phyloP scores from a whole-genome alignment of 2,329 filamentous ascomycete species.

The Chaetomiaceae sp. region DNA sequence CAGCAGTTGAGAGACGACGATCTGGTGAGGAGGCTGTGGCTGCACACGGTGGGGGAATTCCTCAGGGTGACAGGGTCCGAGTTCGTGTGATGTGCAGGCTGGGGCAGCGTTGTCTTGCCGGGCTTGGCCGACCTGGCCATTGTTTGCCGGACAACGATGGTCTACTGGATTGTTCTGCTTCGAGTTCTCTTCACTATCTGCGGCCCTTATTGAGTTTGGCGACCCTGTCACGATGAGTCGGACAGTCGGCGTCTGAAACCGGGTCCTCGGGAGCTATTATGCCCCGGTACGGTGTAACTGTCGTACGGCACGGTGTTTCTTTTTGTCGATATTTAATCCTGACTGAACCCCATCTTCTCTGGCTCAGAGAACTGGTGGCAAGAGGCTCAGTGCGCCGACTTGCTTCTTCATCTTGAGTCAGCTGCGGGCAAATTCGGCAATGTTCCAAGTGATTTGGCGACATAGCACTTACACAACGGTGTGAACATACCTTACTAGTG shows the following conservation, averaged over 20 bases:
- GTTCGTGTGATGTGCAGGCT: constrained; percentile 10
- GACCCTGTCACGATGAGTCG: too few species aligned
- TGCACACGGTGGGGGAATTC: constrained; percentile 32
- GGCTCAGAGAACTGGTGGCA: too few species aligned
- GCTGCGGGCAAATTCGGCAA: too few species aligned
- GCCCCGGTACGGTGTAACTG: neutral
- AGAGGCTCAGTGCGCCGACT: too few species aligned
- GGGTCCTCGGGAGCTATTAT: neutral
- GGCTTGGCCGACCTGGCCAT: neutral
- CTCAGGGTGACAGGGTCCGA: constrained; percentile 26
- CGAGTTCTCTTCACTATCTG: neutral
- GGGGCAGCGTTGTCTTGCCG: too few species aligned
- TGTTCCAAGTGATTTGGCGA: too few species aligned
- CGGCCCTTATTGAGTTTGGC: too few species aligned
- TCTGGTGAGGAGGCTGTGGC: constrained; percentile 31
- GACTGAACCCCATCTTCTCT: too few species aligned
- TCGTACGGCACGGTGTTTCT: neutral
- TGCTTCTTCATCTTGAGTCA: too few species aligned
- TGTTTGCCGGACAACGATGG: neutral
- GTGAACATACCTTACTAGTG: too few species aligned
- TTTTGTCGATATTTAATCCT: neutral
- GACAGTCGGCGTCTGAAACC: neutral
- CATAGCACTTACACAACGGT: too few species aligned
- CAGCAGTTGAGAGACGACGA: constrained; percentile 25
- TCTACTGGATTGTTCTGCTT: neutral